phyloP scores from a whole-genome alignment of 495 filamentous ascomycete genomes.

The Achaetomiella virescens region DNA sequence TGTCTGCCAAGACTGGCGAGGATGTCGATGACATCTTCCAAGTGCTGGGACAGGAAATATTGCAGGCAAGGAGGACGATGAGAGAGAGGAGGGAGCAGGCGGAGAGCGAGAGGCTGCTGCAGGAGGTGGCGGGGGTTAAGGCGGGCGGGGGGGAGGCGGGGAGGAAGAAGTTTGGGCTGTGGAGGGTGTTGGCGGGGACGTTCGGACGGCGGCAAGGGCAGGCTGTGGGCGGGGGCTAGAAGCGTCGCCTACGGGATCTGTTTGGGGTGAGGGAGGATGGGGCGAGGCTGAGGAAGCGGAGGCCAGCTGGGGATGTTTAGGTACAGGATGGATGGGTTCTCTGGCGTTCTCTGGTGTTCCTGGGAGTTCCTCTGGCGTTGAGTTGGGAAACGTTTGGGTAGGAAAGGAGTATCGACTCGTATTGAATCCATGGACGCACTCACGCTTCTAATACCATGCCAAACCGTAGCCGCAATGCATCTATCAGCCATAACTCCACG shows the following conservation, averaged over 20 bases:
- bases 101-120: constrained; percentile 1
- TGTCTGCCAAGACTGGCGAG: constrained; percentile 35
- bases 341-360: too few relatives aligned
- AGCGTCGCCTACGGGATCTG: neutral
- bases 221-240: neutral
- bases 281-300: neutral
- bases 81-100: constrained; percentile 21
- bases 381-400: too few relatives aligned
- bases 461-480: too few relatives aligned
- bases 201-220: constrained; percentile 15
- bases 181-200: constrained; percentile 8
- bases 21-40: constrained; percentile 31
- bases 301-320: neutral
- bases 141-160: neutral
- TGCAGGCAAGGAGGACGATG: constrained; percentile 21
- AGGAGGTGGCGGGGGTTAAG: neutral
- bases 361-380: too few relatives aligned
- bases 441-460: too few relatives aligned
- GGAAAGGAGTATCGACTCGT: too few relatives aligned
- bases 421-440: too few relatives aligned
- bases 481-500: constrained; percentile 1
- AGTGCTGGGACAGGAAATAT: constrained; percentile 26
- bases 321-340: too few relatives aligned
- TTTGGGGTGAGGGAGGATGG: neutral
- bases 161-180: constrained; percentile 10